Evolutionary conservation across 2,329 filamentous ascomycete species (phyloP).

Genomic region (Aureobasidium subglaciale): DNA sequence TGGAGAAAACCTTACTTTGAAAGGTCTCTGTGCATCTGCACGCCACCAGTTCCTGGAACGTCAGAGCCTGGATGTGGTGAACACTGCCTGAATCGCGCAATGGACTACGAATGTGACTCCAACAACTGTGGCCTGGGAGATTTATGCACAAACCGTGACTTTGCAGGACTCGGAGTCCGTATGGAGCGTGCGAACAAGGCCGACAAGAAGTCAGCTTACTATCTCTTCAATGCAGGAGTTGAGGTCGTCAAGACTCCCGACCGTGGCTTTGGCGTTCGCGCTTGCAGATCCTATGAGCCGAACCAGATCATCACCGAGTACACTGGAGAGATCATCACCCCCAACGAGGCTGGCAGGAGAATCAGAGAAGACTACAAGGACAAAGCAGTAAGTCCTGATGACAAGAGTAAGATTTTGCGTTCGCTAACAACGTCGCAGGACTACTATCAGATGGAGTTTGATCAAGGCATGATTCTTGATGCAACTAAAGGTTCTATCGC

Average conservation of each 20-base stretch:
- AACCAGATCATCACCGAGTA: constrained; percentile 98
- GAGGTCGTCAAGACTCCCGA: constrained; percentile 88
- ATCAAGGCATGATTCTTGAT: constrained; percentile 98
- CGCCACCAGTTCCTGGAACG: constrained; percentile 32
- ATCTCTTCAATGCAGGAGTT: constrained; percentile 85
- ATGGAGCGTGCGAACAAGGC: constrained; percentile 43
- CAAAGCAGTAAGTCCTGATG: constrained; percentile 61
- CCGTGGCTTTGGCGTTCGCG: constrained; percentile 84
- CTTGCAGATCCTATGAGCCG: constrained; percentile 77
- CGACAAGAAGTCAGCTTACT: constrained; percentile 41
- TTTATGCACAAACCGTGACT: constrained; percentile 82
- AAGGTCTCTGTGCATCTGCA: constrained; percentile 61
- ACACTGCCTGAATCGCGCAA: constrained; percentile 87
- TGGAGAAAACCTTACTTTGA: constrained; percentile 27
- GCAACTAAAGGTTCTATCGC: constrained; percentile 93
- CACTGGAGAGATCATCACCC: constrained; percentile 93
- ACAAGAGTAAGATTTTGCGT: not conserved
- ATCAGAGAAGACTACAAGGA: constrained; percentile 94
- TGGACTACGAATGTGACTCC: constrained; percentile 94
- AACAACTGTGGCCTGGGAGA: constrained; percentile 76
- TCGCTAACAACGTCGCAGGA: constrained; percentile 49
- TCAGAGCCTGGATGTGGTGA: constrained; percentile 74
- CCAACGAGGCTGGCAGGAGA: constrained; percentile 82
- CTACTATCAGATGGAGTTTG: constrained; percentile 98
- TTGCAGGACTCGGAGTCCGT: constrained; percentile 69